Evolutionary conservation across 2,329 filamentous ascomycete species (phyloP), one percentile per base, ranked within the genome.

Genomic region (Colletotrichum incanum): DNA sequence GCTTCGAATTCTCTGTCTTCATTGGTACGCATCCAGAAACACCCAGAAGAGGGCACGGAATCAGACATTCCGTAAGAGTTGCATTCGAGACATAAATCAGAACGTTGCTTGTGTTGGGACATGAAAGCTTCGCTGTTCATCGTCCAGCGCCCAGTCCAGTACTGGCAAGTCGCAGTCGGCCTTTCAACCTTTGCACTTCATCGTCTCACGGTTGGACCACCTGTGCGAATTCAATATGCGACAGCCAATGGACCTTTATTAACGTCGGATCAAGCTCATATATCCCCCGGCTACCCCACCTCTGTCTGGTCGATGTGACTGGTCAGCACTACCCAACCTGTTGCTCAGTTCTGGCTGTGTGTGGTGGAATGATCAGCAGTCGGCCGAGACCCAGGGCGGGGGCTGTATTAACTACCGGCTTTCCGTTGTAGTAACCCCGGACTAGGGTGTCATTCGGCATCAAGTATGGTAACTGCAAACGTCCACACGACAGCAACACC

Each of bases 251-350:
- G 56, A 43, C 26, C n/a, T 18, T 49, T 8, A 45, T 34, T 61
- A 34, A 61, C 39, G 64, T 71, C 50, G 68, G 49, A 67, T 71
- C 68, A 54, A 62, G 16, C 37, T 62, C 68, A 56, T 67, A 50
- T 62, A 62, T 62, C 12, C 64, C 26, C 56, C 68, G 37, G 26
- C 43, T 67, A 71, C 64, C 56, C 64, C 64, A 62, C 56, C 41
- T 58, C 23, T 11, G 16, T 56, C 43, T 18, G 12, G 31, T 26
- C 20, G 31, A 56, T 50, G 2, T 43, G 47, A 67, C 47, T 71
- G 68, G 61, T 52, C 20, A 18, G 43, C 16, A 49, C 60, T 18
- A 5, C 34, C 50, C 66, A 56, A 56, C 63, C 37, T 34, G 20
- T 23, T 31, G 9, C 20, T 37, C 18, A 18, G 20, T 66, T 41